Base-by-base conservation (phyloP, 2,329 filamentous ascomycete species). In the Pseudocercospora fuligena region DNA sequence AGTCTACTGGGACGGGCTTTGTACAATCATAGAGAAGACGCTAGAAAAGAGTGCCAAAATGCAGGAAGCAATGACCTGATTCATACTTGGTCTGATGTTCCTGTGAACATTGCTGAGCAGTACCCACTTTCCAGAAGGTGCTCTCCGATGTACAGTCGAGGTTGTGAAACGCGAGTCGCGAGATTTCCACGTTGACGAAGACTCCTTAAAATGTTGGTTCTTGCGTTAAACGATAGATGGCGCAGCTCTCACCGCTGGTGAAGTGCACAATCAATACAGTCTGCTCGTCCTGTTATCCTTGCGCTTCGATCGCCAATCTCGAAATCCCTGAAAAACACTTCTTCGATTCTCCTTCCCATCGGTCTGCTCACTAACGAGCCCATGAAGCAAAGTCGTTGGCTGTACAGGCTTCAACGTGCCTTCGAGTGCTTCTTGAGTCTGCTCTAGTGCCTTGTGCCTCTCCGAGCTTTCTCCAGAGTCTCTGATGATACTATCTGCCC, bases 1-100 rank as follows among this genome's bases (percentile, higher is more conserved):
- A 72, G 60, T 70, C 65, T 21, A 74, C 73, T 5, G 72, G 74
- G 0, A 74, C 73, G 9, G 73, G 73, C 4, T 66, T 66, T 46
- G 46, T 58, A 23, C 36, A 29, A 49, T 23, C 16, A 43, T 60
- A 40, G 56, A 59, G 19, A 53, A 53, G 19, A 53, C 16, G 19
- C 4, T 53, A 53, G 49, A 59, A 1, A 2, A 3, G 7, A 23
- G 21, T 27, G 21, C 3, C 16, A 54, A 25, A 31, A 23, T 21
- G 33, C 2, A 23, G 2, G 25, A 57, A 57, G 53, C 53, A 4
- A 1, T 11, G 12, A 8, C n/a, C 2, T 21, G 46, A 12, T 8
- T 23, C 46, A 8, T 4, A 11, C 3, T 19, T 16, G 12, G 16
- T 5, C 14, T n/a, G 36, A 2, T 6, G 36, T 36, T 12, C 36